A percentile compares a stretch with the other conserved stretches of the same genome.
Conservation (phyloP, 1,284 basidiomycete genomes). For the Cryptococcus deneoformans region DNA sequence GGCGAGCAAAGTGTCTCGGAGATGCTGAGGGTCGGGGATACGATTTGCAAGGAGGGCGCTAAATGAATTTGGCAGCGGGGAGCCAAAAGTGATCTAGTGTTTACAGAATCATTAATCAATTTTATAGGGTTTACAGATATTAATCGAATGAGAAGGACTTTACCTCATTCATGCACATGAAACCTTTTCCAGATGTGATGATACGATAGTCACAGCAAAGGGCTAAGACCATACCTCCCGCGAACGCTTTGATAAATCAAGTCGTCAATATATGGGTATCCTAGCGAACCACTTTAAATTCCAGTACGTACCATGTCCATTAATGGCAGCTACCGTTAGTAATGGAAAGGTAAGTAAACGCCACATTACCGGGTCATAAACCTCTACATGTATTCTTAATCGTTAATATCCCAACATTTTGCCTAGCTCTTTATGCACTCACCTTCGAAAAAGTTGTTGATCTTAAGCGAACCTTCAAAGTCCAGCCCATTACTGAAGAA, state of each 20-base stretch:
- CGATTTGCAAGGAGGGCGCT: slow-evolving; percentile 65
- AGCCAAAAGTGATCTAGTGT: slow-evolving; percentile 72
- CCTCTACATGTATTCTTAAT: slow-evolving; percentile 23
- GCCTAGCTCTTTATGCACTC: slow-evolving; percentile 26
- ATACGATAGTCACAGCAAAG: slow-evolving; percentile 85
- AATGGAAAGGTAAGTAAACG: slow-evolving; percentile 51
- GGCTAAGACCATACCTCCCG: slow-evolving; percentile 76
- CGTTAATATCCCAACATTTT: background rate
- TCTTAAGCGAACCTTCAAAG: slow-evolving; percentile 60
- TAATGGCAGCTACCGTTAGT: slow-evolving; percentile 76
- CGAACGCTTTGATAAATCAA: slow-evolving; percentile 58
- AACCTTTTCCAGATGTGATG: slow-evolving; percentile 78
- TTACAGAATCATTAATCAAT: background rate
- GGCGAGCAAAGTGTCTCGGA: slow-evolving; percentile 75
- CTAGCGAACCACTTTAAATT: background rate
- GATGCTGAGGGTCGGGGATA: slow-evolving; percentile 59
- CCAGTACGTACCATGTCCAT: slow-evolving; percentile 62
- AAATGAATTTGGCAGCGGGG: slow-evolving; percentile 73
- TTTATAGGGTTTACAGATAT: background rate
- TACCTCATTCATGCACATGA: slow-evolving; percentile 93
- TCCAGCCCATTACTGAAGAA: slow-evolving; percentile 90
- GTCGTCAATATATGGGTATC: background rate
- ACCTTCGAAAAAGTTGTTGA: slow-evolving; percentile 75
- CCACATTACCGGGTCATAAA: slow-evolving; percentile 45
- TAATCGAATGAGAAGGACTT: background rate